Conservation (phyloP, 2,329 filamentous ascomycete species). For the Paraconiothyrium sp. region DNA sequence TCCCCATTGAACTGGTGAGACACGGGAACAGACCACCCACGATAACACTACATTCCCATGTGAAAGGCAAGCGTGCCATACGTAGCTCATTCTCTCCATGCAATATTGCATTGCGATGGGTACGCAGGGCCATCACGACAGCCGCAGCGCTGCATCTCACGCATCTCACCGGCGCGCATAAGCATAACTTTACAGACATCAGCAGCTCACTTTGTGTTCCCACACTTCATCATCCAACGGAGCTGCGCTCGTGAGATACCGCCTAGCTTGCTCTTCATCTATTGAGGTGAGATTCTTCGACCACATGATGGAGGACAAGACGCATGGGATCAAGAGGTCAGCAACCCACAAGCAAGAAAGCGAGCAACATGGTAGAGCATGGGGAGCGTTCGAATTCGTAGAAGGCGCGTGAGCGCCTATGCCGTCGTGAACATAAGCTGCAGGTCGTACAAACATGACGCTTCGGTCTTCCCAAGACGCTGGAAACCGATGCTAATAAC, state of each 20-base stretch:
- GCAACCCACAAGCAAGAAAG: slow-evolving; percentile 7
- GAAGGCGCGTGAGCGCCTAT: slow-evolving; percentile 17
- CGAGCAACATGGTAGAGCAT: slow-evolving; percentile 3
- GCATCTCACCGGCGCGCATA: not conserved
- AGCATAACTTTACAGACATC: not conserved
- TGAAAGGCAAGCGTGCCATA: not conserved
- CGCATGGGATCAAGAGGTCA: slow-evolving; percentile 18
- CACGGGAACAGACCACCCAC: slow-evolving; percentile 4
- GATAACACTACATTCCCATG: slow-evolving; percentile 1
- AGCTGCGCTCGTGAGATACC: slow-evolving; percentile 6
- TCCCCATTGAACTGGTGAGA: not conserved
- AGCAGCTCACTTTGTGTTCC: slow-evolving; percentile 11
- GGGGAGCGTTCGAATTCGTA: slow-evolving; percentile 8
- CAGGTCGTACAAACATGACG: slow-evolving; percentile 12
- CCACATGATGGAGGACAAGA: slow-evolving; percentile 27
- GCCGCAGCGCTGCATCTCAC: not conserved
- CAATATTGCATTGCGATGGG: not conserved
- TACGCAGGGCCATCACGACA: not conserved
- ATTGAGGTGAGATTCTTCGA: not conserved
- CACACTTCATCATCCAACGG: not conserved
- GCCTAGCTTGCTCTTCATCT: slow-evolving; percentile 11
- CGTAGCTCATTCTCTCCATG: not conserved
- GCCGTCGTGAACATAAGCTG: slow-evolving; percentile 16
- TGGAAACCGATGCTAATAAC: slow-evolving; percentile 21
- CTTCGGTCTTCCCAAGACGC: slow-evolving; percentile 10